Conservation (phyloP, 2,329 filamentous ascomycete genomes). For the Aspergillus japonicus region DNA sequence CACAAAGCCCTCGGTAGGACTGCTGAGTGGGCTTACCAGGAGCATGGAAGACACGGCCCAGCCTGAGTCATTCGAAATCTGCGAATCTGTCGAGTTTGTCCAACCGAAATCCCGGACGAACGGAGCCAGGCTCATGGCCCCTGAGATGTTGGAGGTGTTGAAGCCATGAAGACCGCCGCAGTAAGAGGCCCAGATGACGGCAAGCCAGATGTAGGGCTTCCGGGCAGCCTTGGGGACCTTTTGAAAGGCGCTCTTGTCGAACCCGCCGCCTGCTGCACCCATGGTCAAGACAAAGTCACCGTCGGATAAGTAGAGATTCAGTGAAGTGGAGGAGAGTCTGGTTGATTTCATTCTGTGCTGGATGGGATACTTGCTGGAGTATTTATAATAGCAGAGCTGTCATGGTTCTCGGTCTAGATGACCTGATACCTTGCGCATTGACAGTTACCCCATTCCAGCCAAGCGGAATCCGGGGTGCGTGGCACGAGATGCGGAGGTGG, state of each 20-base stretch:
- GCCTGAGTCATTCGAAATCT: too few relatives aligned
- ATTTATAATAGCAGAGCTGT: background rate
- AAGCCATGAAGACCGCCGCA: too few relatives aligned
- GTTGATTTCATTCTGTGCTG: too few relatives aligned
- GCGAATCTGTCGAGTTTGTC: too few relatives aligned
- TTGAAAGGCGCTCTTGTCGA: conserved; percentile 18
- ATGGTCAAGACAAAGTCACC: conserved; percentile 11
- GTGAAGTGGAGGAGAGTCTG: background rate
- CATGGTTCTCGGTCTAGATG: background rate
- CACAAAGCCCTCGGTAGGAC: too few relatives aligned
- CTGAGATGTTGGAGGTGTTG: too few relatives aligned
- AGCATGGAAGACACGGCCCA: too few relatives aligned
- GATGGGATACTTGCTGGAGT: too few relatives aligned
- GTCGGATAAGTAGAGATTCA: background rate
- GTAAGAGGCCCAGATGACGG: conserved; percentile 12
- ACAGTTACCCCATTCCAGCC: background rate
- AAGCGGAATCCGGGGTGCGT: background rate
- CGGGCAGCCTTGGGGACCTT: conserved; percentile 15
- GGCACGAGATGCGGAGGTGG: background rate
- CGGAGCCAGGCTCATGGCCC: too few relatives aligned
- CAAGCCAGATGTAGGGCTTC: conserved; percentile 19
- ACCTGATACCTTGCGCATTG: background rate
- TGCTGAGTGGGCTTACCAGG: too few relatives aligned
- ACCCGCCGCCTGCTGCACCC: conserved; percentile 18
- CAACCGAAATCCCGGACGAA: too few relatives aligned